These are phyloP conservation scores for Gossypium davidsonii DNA, from an alignment of 441 rosid species.

Conservation along the genomic window DNA sequence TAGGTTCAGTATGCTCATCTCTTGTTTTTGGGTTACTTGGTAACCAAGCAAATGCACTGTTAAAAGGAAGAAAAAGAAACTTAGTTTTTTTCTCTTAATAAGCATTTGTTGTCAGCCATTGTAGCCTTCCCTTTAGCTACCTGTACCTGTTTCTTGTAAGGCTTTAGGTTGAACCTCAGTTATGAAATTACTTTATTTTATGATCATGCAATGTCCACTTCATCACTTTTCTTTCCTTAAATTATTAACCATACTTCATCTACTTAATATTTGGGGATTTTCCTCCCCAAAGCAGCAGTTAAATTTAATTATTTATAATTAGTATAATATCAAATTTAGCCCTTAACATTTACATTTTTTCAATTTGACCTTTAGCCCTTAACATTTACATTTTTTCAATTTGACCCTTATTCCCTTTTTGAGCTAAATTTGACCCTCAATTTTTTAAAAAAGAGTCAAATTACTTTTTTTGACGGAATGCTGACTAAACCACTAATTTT, in stretches of 20 bases:
- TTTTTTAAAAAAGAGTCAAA: no score
- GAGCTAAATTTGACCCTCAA: no score
- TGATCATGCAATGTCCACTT: background rate
- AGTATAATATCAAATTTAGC: no score
- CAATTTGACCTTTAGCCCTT: no score
- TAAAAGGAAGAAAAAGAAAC: background rate
- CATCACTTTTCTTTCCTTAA: background rate
- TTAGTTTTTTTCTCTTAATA: background rate
- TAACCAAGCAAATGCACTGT: background rate
- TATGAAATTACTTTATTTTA: background rate
- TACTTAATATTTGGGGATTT: no score
- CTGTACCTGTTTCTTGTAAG: background rate
- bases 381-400: no score
- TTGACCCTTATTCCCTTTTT: no score
- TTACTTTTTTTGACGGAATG: no score
- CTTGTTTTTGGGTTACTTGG: background rate
- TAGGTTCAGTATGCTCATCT: conserved; percentile 6
- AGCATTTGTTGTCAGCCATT: background rate
- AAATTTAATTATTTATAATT: no score
- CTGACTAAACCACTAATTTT: no score
- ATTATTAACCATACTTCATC: background rate
- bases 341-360: no score
- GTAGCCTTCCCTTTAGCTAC: background rate
- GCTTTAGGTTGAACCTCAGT: background rate
- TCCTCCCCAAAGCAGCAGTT: no score